phyloP scores from a whole-genome alignment of 805 yeast species.

The Candida taoyuanica region DNA sequence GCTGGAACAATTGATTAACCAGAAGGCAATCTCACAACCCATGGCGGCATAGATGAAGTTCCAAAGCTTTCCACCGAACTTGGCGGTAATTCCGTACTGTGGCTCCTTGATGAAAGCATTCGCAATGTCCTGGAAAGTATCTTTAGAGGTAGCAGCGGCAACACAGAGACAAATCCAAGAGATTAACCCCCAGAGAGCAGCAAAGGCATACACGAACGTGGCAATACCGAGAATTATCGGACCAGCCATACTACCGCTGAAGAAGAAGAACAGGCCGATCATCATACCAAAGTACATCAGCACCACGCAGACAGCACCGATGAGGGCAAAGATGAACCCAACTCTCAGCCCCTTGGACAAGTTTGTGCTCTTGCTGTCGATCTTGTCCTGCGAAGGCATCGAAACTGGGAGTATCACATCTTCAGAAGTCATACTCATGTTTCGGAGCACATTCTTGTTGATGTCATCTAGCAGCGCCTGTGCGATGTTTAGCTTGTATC shows the following conservation, averaged over 20 bases:
- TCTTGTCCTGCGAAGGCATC: not conserved
- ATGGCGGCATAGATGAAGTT: constrained; percentile 1
- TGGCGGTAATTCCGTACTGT: constrained; percentile 5
- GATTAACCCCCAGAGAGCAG: not conserved
- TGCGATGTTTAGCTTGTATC: not conserved
- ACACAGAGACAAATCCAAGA: constrained; percentile 1
- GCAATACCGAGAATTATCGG: not conserved
- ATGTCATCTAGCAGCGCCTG: not conserved
- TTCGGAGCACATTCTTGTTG: not conserved
- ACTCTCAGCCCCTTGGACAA: not conserved
- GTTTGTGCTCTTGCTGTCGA: not conserved
- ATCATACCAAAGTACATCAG: not conserved
- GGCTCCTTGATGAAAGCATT: constrained; percentile 2
- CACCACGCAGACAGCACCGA: not conserved
- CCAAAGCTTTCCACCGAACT: constrained; percentile 1
- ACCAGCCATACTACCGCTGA: not conserved
- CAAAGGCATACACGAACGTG: not conserved
- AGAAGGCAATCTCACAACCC: constrained; percentile 1
- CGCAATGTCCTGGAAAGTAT: not conserved
- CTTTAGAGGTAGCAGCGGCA: not conserved
- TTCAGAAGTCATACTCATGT: not conserved
- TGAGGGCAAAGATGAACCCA: not conserved
- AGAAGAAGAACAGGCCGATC: not conserved
- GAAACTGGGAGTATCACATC: not conserved
- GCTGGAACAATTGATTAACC: not conserved